Conservation (phyloP, 768 basidiomycete species). For the Pleurotus tuber-regium region DNA sequence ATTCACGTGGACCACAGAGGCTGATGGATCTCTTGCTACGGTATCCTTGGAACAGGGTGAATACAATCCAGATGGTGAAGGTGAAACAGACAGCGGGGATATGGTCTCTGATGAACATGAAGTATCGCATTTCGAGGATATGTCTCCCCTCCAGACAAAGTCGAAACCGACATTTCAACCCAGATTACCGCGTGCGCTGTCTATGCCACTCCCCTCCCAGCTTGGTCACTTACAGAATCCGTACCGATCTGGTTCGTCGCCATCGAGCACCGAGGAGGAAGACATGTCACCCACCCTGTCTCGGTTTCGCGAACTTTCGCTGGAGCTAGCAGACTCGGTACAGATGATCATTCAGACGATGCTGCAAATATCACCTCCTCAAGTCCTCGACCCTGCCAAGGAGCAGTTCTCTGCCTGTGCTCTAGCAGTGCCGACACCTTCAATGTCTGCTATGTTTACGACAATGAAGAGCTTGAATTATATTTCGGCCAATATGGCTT, state of each 20-base stretch:
- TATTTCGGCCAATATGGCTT: slow-evolving; percentile 80
- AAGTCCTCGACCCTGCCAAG: slow-evolving; percentile 88
- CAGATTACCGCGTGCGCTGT: slow-evolving; percentile 69
- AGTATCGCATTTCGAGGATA: not conserved
- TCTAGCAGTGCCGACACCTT: slow-evolving; percentile 82
- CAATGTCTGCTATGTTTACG: slow-evolving; percentile 85
- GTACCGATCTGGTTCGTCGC: slow-evolving; percentile 61
- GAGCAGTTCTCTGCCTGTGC: slow-evolving; percentile 92
- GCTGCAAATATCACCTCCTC: slow-evolving; percentile 85
- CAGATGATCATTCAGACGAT: slow-evolving; percentile 91
- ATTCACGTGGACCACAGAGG: slow-evolving; percentile 54
- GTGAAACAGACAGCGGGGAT: not conserved
- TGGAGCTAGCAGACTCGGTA: slow-evolving; percentile 88
- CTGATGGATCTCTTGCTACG: slow-evolving; percentile 35
- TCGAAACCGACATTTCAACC: slow-evolving; percentile 2
- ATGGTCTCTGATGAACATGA: not conserved
- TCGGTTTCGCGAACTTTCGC: slow-evolving; percentile 66
- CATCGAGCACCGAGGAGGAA: slow-evolving; percentile 55
- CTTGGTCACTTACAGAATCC: slow-evolving; percentile 77
- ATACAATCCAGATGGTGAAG: not conserved
- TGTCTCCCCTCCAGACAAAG: not conserved
- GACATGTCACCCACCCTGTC: slow-evolving; percentile 26
- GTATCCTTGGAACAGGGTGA: slow-evolving; percentile 17
- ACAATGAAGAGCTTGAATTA: slow-evolving; percentile 94
- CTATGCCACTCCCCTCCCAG: slow-evolving; percentile 77